phyloP scores from a whole-genome alignment of 345 rosid species.

The Atalantia buxifolia region DNA sequence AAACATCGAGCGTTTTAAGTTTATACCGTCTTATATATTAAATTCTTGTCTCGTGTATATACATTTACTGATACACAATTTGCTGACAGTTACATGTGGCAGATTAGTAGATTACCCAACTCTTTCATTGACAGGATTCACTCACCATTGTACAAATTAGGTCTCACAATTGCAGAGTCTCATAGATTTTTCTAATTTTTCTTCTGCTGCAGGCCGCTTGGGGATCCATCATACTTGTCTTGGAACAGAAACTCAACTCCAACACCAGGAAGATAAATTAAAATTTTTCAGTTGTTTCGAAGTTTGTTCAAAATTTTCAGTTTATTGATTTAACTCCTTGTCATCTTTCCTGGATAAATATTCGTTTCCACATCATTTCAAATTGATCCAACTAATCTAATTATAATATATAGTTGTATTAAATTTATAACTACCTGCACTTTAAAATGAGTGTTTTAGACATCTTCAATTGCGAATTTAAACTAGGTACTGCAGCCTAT shows the following conservation, averaged over 20 bases:
- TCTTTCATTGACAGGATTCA: not conserved
- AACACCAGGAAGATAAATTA: constrained; percentile 12
- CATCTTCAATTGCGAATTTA: no score
- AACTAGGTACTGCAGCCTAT: not conserved
- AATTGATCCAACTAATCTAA: not conserved
- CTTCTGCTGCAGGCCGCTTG: constrained; percentile 48
- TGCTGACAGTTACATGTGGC: no score
- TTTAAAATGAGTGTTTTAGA: no score
- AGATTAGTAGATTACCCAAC: not conserved
- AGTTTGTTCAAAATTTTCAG: not conserved
- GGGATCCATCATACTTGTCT: constrained; percentile 56
- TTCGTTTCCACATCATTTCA: not conserved
- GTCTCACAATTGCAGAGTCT: no score
- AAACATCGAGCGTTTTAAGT: no score
- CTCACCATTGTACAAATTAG: no score
- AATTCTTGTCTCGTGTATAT: no score
- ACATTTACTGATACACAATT: no score
- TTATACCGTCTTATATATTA: no score
- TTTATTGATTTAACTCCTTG: not conserved
- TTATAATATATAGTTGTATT: no score
- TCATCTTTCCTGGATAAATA: not conserved
- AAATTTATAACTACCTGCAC: no score
- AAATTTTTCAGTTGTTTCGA: not conserved
- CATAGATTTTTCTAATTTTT: not conserved
- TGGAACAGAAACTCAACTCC: constrained; percentile 46